Percentiles rank a stretch among this genome's conserved stretches.
phyloP scores from a whole-genome alignment of 2,329 filamentous ascomycete species.

The Verticillium dahliae region DNA sequence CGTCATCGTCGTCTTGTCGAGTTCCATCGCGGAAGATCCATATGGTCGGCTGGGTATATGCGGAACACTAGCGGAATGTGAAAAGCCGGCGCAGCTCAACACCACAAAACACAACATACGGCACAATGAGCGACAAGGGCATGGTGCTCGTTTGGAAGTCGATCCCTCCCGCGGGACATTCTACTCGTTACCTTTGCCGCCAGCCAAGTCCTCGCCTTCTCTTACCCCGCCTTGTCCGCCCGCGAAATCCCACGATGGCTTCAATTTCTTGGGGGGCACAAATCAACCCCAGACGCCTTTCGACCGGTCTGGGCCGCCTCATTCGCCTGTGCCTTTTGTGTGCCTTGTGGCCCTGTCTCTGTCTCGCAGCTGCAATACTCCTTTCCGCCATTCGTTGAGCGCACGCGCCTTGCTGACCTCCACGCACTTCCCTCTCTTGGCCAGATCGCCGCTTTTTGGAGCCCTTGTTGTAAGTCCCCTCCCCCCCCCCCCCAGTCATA shows the following conservation, averaged over 20 bases:
- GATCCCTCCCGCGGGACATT: neutral
- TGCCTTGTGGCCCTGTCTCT: neutral
- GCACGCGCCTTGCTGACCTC: neutral
- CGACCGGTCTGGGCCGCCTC: neutral
- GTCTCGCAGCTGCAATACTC: neutral
- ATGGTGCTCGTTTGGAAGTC: neutral
- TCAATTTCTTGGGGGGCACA: neutral
- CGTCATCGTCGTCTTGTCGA: neutral
- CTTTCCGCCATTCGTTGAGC: neutral
- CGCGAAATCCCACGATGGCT: neutral
- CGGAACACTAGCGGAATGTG: neutral
- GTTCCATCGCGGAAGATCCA: neutral
- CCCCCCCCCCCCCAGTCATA: neutral
- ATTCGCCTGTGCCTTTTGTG: neutral
- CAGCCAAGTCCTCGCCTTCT: neutral
- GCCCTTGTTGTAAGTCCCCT: neutral
- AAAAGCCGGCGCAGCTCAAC: neutral
- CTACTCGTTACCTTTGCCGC: neutral
- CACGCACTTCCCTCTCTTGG: neutral
- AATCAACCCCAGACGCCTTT: neutral
- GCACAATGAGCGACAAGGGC: neutral
- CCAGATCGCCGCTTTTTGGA: neutral
- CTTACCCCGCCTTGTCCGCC: neutral
- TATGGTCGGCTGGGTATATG: neutral
- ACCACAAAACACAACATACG: neutral